Evolutionary conservation across 108 stramenopile species (phyloP).

Genomic region (Fragilariopsis cylindrus): DNA sequence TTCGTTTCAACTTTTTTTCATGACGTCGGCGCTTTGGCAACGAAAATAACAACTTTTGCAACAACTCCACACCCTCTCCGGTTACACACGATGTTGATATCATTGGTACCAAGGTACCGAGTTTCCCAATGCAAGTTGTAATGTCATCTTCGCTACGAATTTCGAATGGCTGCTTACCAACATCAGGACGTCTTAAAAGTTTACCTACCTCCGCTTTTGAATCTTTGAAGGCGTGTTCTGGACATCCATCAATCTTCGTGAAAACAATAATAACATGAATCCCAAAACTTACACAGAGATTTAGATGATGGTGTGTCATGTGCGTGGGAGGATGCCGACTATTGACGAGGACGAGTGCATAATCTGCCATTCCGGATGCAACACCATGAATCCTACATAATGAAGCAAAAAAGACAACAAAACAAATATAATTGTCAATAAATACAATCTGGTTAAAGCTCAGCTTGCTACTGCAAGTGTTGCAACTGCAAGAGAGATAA

Average conservation of each 20-base stretch:
- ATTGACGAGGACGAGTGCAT: slow-evolving; percentile 93
- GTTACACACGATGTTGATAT: slow-evolving; percentile 97
- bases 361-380: slow-evolving; percentile 94
- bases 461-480: too few relatives aligned
- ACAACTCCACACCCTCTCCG: slow-evolving; percentile 91
- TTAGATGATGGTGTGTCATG: slow-evolving; percentile 99
- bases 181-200: slow-evolving; percentile 67
- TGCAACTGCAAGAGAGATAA: neutral
- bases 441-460: neutral
- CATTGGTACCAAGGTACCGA: slow-evolving; percentile 91
- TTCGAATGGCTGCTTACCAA: slow-evolving; percentile 75
- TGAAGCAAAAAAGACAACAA: slow-evolving; percentile 1
- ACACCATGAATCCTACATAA: slow-evolving; percentile 88
- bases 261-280: slow-evolving; percentile 92
- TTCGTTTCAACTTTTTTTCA: slow-evolving; percentile 76
- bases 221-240: slow-evolving; percentile 89
- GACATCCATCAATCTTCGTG: slow-evolving; percentile 98
- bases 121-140: slow-evolving; percentile 85
- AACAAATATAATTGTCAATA: neutral
- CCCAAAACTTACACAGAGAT: slow-evolving; percentile 94
- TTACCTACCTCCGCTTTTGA: slow-evolving; percentile 83
- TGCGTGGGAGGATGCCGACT: slow-evolving; percentile 96
- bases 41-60: slow-evolving; percentile 88
- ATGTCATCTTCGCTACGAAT: slow-evolving; percentile 85
- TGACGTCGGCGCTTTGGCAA: slow-evolving; percentile 85